Evolutionary conservation across 2,329 filamentous ascomycete genomes (phyloP).

Genomic region (Colletotrichum euphorbiae): DNA sequence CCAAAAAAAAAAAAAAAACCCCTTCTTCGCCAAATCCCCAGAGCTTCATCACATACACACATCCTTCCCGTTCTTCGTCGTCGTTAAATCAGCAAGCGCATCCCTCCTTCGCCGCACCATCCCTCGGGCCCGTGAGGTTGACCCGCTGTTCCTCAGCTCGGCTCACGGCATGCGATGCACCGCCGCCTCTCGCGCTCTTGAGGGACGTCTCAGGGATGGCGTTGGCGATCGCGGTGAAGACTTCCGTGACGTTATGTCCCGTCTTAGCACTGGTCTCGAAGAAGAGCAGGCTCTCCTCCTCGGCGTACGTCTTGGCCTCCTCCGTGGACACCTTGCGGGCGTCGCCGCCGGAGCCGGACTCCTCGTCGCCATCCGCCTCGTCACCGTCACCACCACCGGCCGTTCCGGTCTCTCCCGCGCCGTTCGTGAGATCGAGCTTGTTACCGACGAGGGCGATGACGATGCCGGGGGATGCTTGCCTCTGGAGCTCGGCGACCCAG

Average conservation of each 20-base stretch:
- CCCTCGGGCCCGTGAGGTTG: conserved; percentile 80
- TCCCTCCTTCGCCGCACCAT: conserved; percentile 85
- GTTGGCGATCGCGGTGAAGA: conserved; percentile 98
- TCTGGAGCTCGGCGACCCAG: conserved; percentile 97
- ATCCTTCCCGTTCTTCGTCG: not conserved
- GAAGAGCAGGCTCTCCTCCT: conserved; percentile 93
- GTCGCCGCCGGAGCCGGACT: conserved; percentile 72
- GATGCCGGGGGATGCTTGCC: conserved; percentile 94
- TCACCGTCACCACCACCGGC: conserved; percentile 55
- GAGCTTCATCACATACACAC: conserved; percentile 3
- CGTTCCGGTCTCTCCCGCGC: conserved; percentile 64
- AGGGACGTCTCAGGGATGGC: conserved; percentile 96
- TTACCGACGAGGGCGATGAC: conserved; percentile 98
- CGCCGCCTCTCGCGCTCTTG: conserved; percentile 85
- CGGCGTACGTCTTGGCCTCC: conserved; percentile 92
- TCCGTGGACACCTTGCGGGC: conserved; percentile 90
- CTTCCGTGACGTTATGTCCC: conserved; percentile 91
- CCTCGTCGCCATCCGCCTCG: conserved; percentile 62
- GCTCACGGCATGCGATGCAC: conserved; percentile 69
- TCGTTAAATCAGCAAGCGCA: conserved; percentile 78
- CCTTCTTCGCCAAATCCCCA: conserved; percentile 31
- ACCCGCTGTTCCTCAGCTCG: conserved; percentile 76
- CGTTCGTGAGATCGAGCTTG: conserved; percentile 89
- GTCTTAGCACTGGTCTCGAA: conserved; percentile 99
- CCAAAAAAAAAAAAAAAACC: conserved; percentile 12